Evolutionary conservation across 495 filamentous ascomycete genomes (phyloP), one percentile per base, ranked within the genome.

Genomic region (Tetracladium marchalianum): DNA sequence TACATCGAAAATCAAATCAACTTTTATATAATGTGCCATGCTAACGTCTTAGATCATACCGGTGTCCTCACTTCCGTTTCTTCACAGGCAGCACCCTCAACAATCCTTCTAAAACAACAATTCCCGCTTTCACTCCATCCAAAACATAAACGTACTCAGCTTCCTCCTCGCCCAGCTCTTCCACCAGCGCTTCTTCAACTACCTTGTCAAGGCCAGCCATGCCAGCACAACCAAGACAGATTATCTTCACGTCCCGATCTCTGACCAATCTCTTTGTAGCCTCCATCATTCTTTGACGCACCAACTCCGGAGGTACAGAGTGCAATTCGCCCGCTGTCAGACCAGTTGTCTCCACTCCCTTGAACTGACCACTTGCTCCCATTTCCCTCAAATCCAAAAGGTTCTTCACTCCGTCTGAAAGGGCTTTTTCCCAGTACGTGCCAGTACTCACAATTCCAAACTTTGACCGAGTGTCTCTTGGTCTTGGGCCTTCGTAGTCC

Each of bases 361-460:
- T 81, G 56, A 92, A 94, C 49, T 53, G 62, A 46, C 39, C 8
- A 41, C 38, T 15, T 47, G 49, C 43, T 8, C 12, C 17, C 27
- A 35, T 8, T 4, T 47, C 11, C 1, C 55, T 55, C 22, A 32
- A 56, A 18, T 70, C 82, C 15, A 82, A 63, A 44, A 73, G 82
- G 0, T 49, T 54, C 43, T 65, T 59, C 0, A 90, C 79, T 0
- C 81, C 87, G 0, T 68, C 60, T 1, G 66, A 71, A 22, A 96
- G 68, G 13, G 92, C 73, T 2, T 63, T 57, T 53, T 88, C 81
- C 90, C 90, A 98, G 46, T 76, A 78, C 43, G 75, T 78, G 0
- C 92, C 92, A 0, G 90, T 96, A 1, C 81, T 87, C 1, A 98
- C 82, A 51, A 98, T 93, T 10, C 90, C 92, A 66, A 93, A 95